A percentile compares a stretch with the other conserved stretches of the same genome.
phyloP scores from a whole-genome alignment of 1,284 basidiomycete species.

The Singerocomus rubriflavus region DNA sequence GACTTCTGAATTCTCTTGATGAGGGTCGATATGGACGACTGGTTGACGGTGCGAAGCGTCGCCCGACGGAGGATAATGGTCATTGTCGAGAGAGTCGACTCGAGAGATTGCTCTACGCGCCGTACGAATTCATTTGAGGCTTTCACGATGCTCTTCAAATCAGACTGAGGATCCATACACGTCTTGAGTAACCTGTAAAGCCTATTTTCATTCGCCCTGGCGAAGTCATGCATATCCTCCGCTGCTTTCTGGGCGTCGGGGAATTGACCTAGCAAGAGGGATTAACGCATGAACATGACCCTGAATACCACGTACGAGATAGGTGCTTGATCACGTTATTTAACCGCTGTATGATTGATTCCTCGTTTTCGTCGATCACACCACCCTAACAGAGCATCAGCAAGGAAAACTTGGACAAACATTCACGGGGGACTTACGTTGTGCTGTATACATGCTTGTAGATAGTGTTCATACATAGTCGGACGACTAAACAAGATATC shows the following conservation, averaged over 20 bases:
- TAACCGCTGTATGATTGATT: conserved; percentile 55
- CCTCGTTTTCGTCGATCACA: conserved; percentile 78
- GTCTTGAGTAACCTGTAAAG: conserved; percentile 83
- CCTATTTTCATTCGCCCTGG: conserved; percentile 81
- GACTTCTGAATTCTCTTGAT: conserved; percentile 61
- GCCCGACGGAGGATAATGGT: conserved; percentile 69
- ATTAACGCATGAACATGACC: conserved; percentile 1
- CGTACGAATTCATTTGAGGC: conserved; percentile 76
- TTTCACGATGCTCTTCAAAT: conserved; percentile 81
- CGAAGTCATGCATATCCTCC: conserved; percentile 82
- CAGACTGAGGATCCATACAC: conserved; percentile 80
- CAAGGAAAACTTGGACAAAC: conserved; percentile 11
- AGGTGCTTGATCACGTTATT: conserved; percentile 54
- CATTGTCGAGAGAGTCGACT: conserved; percentile 69
- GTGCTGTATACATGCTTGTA: conserved; percentile 70
- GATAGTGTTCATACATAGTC: conserved; percentile 58
- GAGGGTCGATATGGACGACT: conserved; percentile 81
- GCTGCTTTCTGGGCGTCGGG: conserved; percentile 71
- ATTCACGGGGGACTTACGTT: conserved; percentile 56
- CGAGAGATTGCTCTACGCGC: conserved; percentile 68
- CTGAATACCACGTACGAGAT: conserved; percentile 43
- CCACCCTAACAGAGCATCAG: conserved; percentile 61
- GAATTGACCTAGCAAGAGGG: conserved; percentile 43
- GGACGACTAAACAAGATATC: conserved; percentile 48
- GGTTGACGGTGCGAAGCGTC: conserved; percentile 76